These are phyloP conservation scores for Termitomyces heimii DNA, from an alignment of 768 basidiomycete genomes.

Conservation along the genomic window DNA sequence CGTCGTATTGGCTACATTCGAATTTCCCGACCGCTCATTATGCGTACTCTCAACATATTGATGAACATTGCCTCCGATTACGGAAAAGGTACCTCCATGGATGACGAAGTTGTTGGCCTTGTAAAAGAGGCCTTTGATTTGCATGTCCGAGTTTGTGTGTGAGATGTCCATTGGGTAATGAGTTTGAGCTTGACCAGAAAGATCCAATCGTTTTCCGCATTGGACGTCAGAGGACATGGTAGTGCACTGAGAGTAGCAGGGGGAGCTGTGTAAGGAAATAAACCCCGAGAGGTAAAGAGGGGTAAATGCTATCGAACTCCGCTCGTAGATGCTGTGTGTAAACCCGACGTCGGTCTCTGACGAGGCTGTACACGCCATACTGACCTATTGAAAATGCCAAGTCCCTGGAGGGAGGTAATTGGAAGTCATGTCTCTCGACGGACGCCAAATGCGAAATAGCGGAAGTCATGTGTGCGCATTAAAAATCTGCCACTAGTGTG, in stretches of 20 bases:
- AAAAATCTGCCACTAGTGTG: too few species aligned
- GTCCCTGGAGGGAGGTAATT: not conserved
- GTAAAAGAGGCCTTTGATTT: not conserved
- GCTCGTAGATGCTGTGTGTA: not conserved
- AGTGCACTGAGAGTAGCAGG: not conserved
- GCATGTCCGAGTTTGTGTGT: not conserved
- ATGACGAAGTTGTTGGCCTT: not conserved
- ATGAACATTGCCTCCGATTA: not conserved
- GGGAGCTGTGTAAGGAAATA: not conserved
- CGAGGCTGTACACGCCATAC: not conserved
- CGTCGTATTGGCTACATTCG: not conserved
- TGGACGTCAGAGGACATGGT: not conserved
- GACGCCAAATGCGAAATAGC: too few species aligned
- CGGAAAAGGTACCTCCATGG: not conserved
- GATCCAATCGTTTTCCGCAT: not conserved
- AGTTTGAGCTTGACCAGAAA: not conserved
- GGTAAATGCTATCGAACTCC: not conserved
- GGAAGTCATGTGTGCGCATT: too few species aligned
- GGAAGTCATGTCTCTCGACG: not conserved
- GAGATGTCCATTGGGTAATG: not conserved
- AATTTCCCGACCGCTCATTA: not conserved
- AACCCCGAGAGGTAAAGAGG: too few species aligned
- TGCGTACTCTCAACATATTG: not conserved
- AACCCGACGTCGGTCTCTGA: not conserved
- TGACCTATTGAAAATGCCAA: not conserved